Conservation (phyloP, 352 stramenopile genomes). For the Phytophthora pistaciae region DNA sequence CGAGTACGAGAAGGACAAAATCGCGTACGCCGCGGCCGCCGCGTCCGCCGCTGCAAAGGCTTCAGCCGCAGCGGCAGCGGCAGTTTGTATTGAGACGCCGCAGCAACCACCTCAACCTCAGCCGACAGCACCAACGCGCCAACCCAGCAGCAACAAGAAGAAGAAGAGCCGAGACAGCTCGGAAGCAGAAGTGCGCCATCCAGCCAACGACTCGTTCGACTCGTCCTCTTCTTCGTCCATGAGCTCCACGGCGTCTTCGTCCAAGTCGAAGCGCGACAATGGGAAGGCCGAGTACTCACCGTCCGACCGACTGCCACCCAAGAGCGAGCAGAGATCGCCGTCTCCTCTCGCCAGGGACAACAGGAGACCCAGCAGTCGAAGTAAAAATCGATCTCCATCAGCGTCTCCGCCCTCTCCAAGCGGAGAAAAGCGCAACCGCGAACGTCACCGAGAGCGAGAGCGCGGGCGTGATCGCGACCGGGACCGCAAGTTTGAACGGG, state of each 20-base stretch:
- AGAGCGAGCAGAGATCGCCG: conserved; percentile 33
- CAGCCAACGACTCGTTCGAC: conserved; percentile 12
- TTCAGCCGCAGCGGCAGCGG: conserved; percentile 7
- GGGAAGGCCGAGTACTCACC: conserved; percentile 11
- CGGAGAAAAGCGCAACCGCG: conserved; percentile 15
- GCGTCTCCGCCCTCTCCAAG: conserved; percentile 14
- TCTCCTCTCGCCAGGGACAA: conserved; percentile 30
- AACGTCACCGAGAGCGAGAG: conserved; percentile 25
- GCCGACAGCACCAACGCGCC: conserved; percentile 3
- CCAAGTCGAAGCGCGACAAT: conserved; percentile 23
- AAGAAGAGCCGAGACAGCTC: conserved; percentile 34
- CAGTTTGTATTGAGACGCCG: conserved; percentile 7
- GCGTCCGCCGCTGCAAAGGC: conserved; percentile 26
- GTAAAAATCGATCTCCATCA: conserved; percentile 16
- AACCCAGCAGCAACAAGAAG: conserved; percentile 38
- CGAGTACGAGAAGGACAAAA: conserved; percentile 77
- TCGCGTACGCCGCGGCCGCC: conserved; percentile 35
- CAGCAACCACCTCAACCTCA: conserved; percentile 5
- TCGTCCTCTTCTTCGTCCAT: conserved; percentile 37
- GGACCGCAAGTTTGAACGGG: conserved; percentile 37
- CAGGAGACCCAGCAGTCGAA: conserved; percentile 17
- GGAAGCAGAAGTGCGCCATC: conserved; percentile 18
- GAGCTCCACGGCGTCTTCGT: conserved; percentile 32
- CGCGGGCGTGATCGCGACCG: conserved; percentile 25
- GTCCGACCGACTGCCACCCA: conserved; percentile 9